phyloP scores from a whole-genome alignment of 345 rosid species.

The Citrus sp. region DNA sequence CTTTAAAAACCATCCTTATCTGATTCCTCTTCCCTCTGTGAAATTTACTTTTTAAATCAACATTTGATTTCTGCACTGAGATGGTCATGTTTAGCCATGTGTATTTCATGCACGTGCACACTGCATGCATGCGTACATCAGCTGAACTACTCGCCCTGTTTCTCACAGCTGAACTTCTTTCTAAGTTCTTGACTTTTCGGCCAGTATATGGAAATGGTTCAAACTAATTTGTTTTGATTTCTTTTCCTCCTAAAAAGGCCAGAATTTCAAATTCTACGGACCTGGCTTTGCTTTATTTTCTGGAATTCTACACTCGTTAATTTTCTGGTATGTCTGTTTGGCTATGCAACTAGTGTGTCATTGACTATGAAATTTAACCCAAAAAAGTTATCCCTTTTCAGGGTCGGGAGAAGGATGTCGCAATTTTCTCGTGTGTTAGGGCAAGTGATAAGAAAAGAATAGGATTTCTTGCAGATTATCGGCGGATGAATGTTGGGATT shows the following conservation, averaged over 20 bases:
- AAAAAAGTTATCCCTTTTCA: conserved; percentile 17
- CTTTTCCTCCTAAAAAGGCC: not conserved
- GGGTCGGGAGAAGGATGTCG: conserved; percentile 98
- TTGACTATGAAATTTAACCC: not conserved
- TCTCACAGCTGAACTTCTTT: too few species aligned
- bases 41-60: not conserved
- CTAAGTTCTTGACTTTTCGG: not conserved
- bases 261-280: not conserved
- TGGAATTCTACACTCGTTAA: too few species aligned
- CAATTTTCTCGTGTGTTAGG: conserved; percentile 92
- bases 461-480: conserved; percentile 79
- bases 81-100: not conserved
- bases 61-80: not conserved
- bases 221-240: not conserved
- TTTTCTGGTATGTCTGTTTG: not conserved
- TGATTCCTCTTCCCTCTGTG: not conserved
- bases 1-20: not conserved
- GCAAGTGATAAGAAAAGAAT: conserved; percentile 63
- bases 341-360: not conserved
- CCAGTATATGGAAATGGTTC: not conserved
- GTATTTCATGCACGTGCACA: not conserved
- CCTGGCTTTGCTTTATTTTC: not conserved
- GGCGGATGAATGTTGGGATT: conserved; percentile 96
- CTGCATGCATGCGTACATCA: not conserved
- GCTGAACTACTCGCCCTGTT: not conserved